Base-by-base conservation (phyloP, 768 basidiomycete species). In the Suillus subalutaceus region DNA sequence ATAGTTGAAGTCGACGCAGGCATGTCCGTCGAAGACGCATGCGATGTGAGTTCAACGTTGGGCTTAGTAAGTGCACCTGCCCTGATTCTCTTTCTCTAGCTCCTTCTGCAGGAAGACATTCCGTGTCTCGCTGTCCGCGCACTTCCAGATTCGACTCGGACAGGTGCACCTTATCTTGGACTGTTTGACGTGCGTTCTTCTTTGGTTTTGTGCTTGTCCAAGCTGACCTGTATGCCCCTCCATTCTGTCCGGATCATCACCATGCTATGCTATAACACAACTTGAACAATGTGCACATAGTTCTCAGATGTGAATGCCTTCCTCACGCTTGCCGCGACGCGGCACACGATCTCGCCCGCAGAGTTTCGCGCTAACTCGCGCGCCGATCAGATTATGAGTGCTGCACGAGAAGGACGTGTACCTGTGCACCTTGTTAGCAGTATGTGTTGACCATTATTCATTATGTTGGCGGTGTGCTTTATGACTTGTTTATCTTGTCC, bases 291-390 rank as follows among this genome's bases (percentile, higher is more conserved):
- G 1, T n/a, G 9, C 13, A 5, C 60, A 18, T 69, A 94, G 92
- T 93, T 86, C 70, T 88, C 92, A 20, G 93, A 94, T 73, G 90
- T 94, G 13, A 94, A 94, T 73, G 91, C 93, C n/a, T 94, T 94
- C 72, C 77, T 94, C 66, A 92, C 91, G 4, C 80, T 94, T 56
- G 93, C 93, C 12, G 92, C 93, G 8, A 93, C 91, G 4, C 80
- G 88, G 55, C 91, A 93, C 72, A 90, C 88, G 4, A 81, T 90
- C 48, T 76, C 80, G 30, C 81, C 84, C 0, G 88, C 89, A n/a
- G 85, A 89, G 59, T 74, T 90, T 20, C 81, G 82, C 40, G 86
- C 83, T 6, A 85, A 88, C 68, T 77, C 85, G 1, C 86, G 89
- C 3, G 83, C 88, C 30, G 83, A 87, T 66, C 85, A 89, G 64